Conservation (phyloP, 495 filamentous ascomycete species). For the Penicillium angulare region DNA sequence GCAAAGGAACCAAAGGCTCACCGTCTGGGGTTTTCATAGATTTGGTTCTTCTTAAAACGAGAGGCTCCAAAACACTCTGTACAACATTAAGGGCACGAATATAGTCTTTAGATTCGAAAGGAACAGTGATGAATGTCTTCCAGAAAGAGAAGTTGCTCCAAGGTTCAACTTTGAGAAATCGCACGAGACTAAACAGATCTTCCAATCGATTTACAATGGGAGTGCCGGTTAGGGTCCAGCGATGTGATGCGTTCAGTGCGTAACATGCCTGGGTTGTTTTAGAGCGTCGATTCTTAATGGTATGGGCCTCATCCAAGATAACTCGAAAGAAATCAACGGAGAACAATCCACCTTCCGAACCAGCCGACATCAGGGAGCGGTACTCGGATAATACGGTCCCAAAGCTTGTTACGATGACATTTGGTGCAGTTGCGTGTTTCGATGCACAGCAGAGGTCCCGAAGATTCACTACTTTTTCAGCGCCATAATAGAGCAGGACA, state of each 20-base stretch:
- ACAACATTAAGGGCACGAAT: constrained; percentile 93
- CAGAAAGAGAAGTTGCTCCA: constrained; percentile 99
- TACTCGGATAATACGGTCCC: constrained; percentile 90
- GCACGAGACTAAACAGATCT: constrained; percentile 78
- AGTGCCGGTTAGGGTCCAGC: constrained; percentile 83
- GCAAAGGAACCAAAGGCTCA: constrained; percentile 78
- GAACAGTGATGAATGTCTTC: constrained; percentile 97
- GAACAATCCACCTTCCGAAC: constrained; percentile 66
- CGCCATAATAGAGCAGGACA: constrained; percentile 86
- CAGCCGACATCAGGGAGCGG: constrained; percentile 60
- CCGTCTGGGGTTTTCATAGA: constrained; percentile 97
- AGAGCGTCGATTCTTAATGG: constrained; percentile 74
- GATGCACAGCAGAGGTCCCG: constrained; percentile 68
- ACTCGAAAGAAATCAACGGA: constrained; percentile 75
- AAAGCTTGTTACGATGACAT: constrained; percentile 94
- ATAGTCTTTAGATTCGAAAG: constrained; percentile 93
- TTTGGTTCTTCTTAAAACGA: constrained; percentile 94
- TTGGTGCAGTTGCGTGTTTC: constrained; percentile 74
- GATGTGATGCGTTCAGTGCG: constrained; percentile 63
- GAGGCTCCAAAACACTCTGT: constrained; percentile 90
- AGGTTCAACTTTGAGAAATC: constrained; percentile 85
- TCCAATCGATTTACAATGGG: constrained; percentile 77
- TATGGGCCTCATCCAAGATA: constrained; percentile 86
- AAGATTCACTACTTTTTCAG: constrained; percentile 74
- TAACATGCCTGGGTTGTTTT: constrained; percentile 68